Percentiles rank a stretch among this genome's conserved stretches.
phyloP scores from a whole-genome alignment of 2,329 filamentous ascomycete species.

The Penicillium sp. region DNA sequence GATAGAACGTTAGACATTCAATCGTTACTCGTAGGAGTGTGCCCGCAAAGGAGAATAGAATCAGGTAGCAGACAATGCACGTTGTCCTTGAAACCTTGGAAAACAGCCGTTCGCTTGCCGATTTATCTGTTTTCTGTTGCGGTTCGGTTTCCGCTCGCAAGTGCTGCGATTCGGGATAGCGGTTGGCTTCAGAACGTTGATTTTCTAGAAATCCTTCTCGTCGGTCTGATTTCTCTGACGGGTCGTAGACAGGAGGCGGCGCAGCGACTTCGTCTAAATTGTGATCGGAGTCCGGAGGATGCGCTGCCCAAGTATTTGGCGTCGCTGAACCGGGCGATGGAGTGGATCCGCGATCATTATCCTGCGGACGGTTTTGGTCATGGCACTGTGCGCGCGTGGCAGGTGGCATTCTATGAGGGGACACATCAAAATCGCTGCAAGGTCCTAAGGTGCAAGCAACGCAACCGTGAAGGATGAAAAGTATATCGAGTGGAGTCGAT shows the following conservation, averaged over 20 bases:
- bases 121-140: not conserved
- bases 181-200: not conserved
- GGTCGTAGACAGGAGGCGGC: not conserved
- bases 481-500: too few relatives aligned
- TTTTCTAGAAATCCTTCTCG: not conserved
- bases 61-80: slow-evolving; percentile 74
- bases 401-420: too few relatives aligned
- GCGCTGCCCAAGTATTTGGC: not conserved
- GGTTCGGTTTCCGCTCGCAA: not conserved
- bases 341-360: too few relatives aligned
- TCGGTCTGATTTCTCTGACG: not conserved
- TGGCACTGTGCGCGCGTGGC: too few relatives aligned
- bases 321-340: not conserved
- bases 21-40: slow-evolving; percentile 70
- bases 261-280: not conserved
- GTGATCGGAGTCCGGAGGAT: not conserved
- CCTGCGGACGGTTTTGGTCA: too few relatives aligned
- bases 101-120: not conserved
- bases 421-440: too few relatives aligned
- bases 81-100: not conserved
- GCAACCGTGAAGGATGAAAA: too few relatives aligned
- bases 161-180: not conserved
- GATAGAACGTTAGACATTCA: slow-evolving; percentile 73
- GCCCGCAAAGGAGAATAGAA: slow-evolving; percentile 78
- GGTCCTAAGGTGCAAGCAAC: too few relatives aligned